These are phyloP conservation scores for Leccinum colubrinum DNA, from an alignment of 1,284 basidiomycete genomes.

Conservation along the genomic window DNA sequence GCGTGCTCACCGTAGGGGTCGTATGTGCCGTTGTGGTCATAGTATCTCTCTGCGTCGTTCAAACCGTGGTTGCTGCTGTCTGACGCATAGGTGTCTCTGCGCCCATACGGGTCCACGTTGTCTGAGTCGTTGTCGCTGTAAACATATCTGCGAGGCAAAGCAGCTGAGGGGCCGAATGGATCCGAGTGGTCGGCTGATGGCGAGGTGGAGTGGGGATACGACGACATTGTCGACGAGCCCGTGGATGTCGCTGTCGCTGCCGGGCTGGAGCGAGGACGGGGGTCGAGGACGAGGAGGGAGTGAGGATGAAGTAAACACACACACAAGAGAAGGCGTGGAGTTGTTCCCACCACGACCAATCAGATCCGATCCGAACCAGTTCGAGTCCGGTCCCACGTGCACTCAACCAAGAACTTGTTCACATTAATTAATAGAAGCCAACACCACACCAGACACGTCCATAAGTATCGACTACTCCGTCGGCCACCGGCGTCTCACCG, in stretches of 20 bases:
- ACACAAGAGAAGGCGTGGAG: neutral
- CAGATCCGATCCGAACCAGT: slow-evolving; percentile 22
- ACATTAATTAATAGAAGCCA: neutral
- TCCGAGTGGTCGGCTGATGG: slow-evolving; percentile 41
- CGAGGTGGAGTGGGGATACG: slow-evolving; percentile 32
- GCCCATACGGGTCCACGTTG: slow-evolving; percentile 53
- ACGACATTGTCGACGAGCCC: slow-evolving; percentile 21
- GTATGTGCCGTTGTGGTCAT: slow-evolving; percentile 62
- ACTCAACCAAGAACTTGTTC: neutral
- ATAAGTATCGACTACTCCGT: neutral
- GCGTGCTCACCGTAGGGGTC: slow-evolving; percentile 57
- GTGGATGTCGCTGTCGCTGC: slow-evolving; percentile 17
- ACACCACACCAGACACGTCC: slow-evolving; percentile 6
- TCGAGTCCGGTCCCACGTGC: slow-evolving; percentile 4
- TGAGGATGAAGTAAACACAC: slow-evolving; percentile 2
- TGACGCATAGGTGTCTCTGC: slow-evolving; percentile 65
- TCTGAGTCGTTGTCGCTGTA: slow-evolving; percentile 82
- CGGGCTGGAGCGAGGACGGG: slow-evolving; percentile 1
- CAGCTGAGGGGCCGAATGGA: slow-evolving; percentile 50
- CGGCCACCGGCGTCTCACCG: slow-evolving; percentile 23
- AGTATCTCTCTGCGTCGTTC: slow-evolving; percentile 54
- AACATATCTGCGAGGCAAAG: slow-evolving; percentile 54
- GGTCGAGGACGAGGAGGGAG: neutral
- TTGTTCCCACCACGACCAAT: neutral
- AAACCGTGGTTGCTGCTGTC: slow-evolving; percentile 62